Evolutionary conservation across 352 stramenopile genomes (phyloP), one percentile per base, ranked within the genome.

Genomic region (Phytophthora sp.): DNA sequence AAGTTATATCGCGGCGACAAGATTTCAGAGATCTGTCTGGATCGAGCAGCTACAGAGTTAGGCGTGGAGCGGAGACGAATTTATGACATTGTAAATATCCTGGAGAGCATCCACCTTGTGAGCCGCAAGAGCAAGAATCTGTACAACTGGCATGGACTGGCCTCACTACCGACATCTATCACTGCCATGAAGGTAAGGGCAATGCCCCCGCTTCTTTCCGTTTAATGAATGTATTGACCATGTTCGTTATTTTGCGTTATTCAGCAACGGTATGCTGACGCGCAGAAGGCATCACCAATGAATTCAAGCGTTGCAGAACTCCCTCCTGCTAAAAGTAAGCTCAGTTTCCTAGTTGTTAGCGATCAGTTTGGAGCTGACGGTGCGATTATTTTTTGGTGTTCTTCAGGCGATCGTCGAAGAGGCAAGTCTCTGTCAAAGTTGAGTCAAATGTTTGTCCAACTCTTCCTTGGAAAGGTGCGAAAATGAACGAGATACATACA

Each of bases 11-110:
- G 77, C 10, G 77, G 77, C 27, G 73, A 89, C 55, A 59, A 83
- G 44, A 83, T 93, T 41, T 50, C 78, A 0, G 87, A 95, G 61
- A 89, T 95, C 49, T 94, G 83, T 59, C 57, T 95, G 1, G 84
- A 94, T 34, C 66, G 72, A 54, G 84, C 85, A 12, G 87, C 87
- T 0, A 66, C 71, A 0, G 76, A 93, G 53, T 66, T 95, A 1
- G 77, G 88, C 2, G 95, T 99, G 0, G 96, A 98, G 68, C 83
- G 97, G 37, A 82, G 97, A 34, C 79, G 97, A 15, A 99, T 99
- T 49, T 99, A 99, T 68, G 97, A 99, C 72, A 97, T 99, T 37
- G 95, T 99, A 43, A 99, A 99, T 69, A 99, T 99, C 70, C 79
- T 99, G 24, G 96, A 99, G 68, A 97, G 89, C 45, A 91, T 99